These are phyloP conservation scores for Wickerhamiella parazyma DNA, from an alignment of 805 yeast species.

Conservation along the genomic window DNA sequence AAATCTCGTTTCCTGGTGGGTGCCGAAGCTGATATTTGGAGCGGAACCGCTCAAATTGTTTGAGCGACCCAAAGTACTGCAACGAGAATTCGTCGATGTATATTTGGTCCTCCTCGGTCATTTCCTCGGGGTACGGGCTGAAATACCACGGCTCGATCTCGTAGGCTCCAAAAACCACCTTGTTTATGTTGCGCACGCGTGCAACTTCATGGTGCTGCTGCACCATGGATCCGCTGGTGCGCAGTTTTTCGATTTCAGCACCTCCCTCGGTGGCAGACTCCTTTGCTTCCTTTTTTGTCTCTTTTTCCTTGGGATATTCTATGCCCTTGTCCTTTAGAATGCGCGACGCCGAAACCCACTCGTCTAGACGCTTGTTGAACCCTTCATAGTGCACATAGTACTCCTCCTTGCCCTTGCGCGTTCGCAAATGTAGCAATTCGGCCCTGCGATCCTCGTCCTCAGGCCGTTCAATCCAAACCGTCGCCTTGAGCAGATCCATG, in stretches of 20 bases:
- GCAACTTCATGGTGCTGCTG: slow-evolving; percentile 81
- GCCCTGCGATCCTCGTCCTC: slow-evolving; percentile 72
- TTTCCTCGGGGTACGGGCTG: slow-evolving; percentile 90
- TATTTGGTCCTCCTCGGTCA: slow-evolving; percentile 80
- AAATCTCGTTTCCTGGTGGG: slow-evolving; percentile 98
- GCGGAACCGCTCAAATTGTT: slow-evolving; percentile 87
- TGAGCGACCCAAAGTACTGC: slow-evolving; percentile 73
- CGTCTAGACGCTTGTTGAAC: slow-evolving; percentile 91
- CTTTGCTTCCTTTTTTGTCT: slow-evolving; percentile 24
- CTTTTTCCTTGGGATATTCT: slow-evolving; percentile 41
- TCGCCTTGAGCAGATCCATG: slow-evolving; percentile 4
- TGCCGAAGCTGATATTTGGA: slow-evolving; percentile 77
- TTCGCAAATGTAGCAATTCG: slow-evolving; percentile 66
- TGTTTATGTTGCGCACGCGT: slow-evolving; percentile 68
- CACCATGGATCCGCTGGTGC: slow-evolving; percentile 96
- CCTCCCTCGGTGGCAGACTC: slow-evolving; percentile 55
- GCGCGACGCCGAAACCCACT: slow-evolving; percentile 69
- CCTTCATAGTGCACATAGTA: slow-evolving; percentile 92
- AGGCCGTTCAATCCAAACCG: slow-evolving; percentile 7
- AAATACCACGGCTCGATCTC: slow-evolving; percentile 98
- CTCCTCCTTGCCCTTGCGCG: slow-evolving; percentile 60
- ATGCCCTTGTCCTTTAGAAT: slow-evolving; percentile 62
- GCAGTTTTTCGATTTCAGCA: slow-evolving; percentile 73
- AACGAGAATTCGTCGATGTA: slow-evolving; percentile 87
- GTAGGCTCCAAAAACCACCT: slow-evolving; percentile 74